A percentile compares a stretch with the other conserved stretches of the same genome.
phyloP scores from a whole-genome alignment of 169 alveolate species.

The Eimeria praecox region DNA sequence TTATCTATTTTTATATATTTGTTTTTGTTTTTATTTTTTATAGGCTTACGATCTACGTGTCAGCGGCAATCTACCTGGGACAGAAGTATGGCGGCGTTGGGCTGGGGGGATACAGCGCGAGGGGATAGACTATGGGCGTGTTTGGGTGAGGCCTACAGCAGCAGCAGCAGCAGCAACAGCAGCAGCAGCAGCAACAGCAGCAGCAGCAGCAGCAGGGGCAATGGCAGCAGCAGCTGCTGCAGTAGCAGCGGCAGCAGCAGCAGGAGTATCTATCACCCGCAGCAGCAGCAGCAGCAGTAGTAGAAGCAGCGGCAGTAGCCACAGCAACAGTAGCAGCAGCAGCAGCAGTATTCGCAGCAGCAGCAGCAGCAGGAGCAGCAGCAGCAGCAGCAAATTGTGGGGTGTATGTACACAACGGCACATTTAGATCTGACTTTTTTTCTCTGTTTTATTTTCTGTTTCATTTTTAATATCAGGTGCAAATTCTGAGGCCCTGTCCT shows the following conservation, averaged over 20 bases:
- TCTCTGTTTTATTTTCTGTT: not conserved
- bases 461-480: not conserved
- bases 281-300: not conserved
- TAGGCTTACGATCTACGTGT: conserved; percentile 55
- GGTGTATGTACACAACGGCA: conserved; percentile 17
- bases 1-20: too few relatives aligned
- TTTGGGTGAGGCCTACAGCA: conserved; percentile 40
- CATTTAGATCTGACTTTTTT: too few relatives aligned
- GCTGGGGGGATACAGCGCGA: not conserved
- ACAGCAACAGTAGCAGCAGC: not conserved
- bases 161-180: not conserved
- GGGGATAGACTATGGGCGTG: conserved; percentile 30
- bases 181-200: not conserved
- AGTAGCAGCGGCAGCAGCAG: too few relatives aligned
- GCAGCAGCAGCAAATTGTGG: not conserved
- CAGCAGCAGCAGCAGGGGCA: too few relatives aligned
- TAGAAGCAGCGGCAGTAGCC: not conserved
- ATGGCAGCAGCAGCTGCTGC: too few relatives aligned
- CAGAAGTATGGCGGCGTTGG: conserved; percentile 29
- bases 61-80: conserved; percentile 19
- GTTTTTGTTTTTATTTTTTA: not conserved
- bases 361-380: too few relatives aligned
- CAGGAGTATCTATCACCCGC: too few relatives aligned
- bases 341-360: not conserved
- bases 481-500: conserved; percentile 45